Conservation (phyloP, 352 stramenopile species). For the Globisporangium carolinianum region DNA sequence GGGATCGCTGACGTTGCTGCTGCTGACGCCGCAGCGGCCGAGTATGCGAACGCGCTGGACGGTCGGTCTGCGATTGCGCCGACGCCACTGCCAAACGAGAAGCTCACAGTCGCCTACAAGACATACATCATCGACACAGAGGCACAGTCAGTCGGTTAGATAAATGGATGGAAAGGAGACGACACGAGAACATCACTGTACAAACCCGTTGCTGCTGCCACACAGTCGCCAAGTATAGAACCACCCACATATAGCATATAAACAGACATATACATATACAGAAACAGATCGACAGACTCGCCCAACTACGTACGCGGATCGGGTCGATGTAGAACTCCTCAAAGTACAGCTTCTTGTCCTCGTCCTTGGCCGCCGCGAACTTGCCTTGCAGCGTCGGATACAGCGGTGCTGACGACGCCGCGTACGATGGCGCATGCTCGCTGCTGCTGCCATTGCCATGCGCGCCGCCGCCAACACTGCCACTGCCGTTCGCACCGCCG, state of each 20-base stretch:
- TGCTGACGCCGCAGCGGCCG: constrained; percentile 7
- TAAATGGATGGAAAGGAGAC: not conserved
- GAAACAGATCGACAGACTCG: not conserved
- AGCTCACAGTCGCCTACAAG: constrained; percentile 67
- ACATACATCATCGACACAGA: not conserved
- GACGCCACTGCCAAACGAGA: constrained; percentile 68
- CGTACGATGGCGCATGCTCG: not conserved
- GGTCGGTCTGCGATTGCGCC: constrained; percentile 51
- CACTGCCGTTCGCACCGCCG: constrained; percentile 6
- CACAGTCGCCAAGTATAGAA: too few species aligned
- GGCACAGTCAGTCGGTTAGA: not conserved
- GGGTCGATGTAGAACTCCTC: constrained; percentile 85
- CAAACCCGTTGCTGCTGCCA: too few species aligned
- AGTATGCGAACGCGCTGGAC: not conserved
- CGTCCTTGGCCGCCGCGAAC: constrained; percentile 44
- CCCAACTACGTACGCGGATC: constrained; percentile 41
- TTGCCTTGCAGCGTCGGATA: constrained; percentile 20
- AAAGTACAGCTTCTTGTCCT: constrained; percentile 85
- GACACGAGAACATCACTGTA: too few species aligned
- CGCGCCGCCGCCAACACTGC: constrained; percentile 12
- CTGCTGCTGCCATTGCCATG: not conserved
- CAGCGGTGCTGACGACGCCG: constrained; percentile 8
- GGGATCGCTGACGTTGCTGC: constrained; percentile 42
- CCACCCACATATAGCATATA: too few species aligned
- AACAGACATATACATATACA: too few species aligned